Evolutionary conservation across 2,329 filamentous ascomycete species (phyloP), one percentile per base, ranked within the genome.

Genomic region (Fonsecaea nubica): DNA sequence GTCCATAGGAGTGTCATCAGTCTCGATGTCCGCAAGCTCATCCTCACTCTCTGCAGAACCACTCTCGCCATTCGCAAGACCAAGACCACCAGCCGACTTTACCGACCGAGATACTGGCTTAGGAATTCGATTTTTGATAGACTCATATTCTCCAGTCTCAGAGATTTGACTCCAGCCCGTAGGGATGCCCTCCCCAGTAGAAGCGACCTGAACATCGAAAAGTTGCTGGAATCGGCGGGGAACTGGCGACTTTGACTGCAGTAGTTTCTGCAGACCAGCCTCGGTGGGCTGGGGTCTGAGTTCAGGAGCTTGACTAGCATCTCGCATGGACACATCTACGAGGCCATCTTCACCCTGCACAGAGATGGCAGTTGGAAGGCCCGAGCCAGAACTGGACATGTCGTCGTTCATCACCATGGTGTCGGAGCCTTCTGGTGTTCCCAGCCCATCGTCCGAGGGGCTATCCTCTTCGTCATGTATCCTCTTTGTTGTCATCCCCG

Each of bases 341-440:
- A 97, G 87, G 68, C 92, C 92, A 68, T 97, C 93, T 76, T 97
- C 94, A 9, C 92, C 91, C 76, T 93, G 90, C 1, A 96, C 86
- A 2, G 93, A 97, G 33, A 87, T 86, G 53, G 92, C 90, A 65
- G 90, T 86, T 55, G 97, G 84, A 42, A 62, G 61, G 74, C 90
- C 90, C 25, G 86, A 83, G 70, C 91, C 90, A 9, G 85, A 86
- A 3, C 88, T 88, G 3, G 91, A 87, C 3, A 85, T 86, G 69
- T 86, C 84, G 66, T 87, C 85, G 25, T 84, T 78, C 64, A 89
- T 87, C 10, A 90, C 81, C 21, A 92, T 85, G 53, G 90, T 85
- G 73, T 94, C 92, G 1, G 87, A 87, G 63, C 92, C 90, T 66
- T 83, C 81, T 7, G 78, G 74, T 15, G 76, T 76, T 8, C 82